phyloP scores from a whole-genome alignment of 768 basidiomycete species.

The Termitomyces heimii region DNA sequence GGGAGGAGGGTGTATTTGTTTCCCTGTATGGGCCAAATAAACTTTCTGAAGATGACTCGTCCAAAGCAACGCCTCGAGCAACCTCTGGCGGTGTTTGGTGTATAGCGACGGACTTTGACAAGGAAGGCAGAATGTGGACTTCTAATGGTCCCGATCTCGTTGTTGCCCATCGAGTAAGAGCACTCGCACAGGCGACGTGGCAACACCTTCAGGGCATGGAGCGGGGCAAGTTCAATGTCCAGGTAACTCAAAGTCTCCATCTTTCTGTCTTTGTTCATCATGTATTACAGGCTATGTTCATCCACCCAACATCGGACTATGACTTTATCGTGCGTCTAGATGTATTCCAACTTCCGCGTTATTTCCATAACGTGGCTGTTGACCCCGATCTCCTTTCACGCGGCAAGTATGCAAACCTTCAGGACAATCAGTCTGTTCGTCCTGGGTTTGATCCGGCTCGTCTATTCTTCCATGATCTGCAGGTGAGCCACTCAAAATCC shows the following conservation, averaged over 20 bases:
- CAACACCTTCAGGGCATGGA: constrained; percentile 49
- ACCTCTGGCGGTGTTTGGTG: constrained; percentile 57
- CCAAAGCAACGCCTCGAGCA: constrained; percentile 17
- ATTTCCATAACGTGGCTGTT: constrained; percentile 62
- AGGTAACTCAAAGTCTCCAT: constrained; percentile 35
- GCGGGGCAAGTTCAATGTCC: constrained; percentile 44
- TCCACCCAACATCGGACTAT: constrained; percentile 80
- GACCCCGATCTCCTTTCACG: constrained; percentile 41
- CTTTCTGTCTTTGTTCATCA: background rate
- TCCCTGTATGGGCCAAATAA: constrained; percentile 53
- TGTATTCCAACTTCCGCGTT: constrained; percentile 56
- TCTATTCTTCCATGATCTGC: constrained; percentile 62
- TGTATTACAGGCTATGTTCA: constrained; percentile 64
- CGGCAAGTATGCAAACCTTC: constrained; percentile 42
- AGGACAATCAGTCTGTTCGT: constrained; percentile 28
- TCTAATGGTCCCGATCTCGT: constrained; percentile 56
- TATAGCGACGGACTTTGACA: constrained; percentile 74
- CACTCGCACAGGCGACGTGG: constrained; percentile 74
- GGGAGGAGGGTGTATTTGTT: constrained; percentile 69
- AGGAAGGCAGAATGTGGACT: constrained; percentile 75
- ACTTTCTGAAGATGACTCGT: constrained; percentile 19
- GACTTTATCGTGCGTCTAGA: constrained; percentile 80
- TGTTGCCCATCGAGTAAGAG: constrained; percentile 66
- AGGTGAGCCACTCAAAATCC: constrained; percentile 35
- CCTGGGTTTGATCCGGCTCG: constrained; percentile 43